Evolutionary conservation across 305 asterid genomes (phyloP).

Genomic region (Stenogyne calaminthoides): DNA sequence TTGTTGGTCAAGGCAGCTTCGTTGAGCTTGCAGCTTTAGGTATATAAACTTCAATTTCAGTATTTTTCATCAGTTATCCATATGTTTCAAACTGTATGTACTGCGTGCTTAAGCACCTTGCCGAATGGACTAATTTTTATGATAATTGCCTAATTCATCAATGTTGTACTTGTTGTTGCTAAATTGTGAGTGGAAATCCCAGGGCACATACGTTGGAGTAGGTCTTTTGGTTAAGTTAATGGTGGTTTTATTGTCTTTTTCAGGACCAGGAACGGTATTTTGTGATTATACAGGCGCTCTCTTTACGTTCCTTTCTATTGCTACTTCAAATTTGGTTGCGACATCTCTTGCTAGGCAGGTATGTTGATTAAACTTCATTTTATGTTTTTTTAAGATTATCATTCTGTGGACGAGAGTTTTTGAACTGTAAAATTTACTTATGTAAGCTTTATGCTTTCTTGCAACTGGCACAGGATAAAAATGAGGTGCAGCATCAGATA

Average conservation of each 20-base stretch:
- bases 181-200: not conserved
- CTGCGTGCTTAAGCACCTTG: not conserved
- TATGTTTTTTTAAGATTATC: no score
- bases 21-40: constrained; percentile 88
- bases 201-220: not conserved
- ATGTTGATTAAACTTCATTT: no score
- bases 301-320: constrained; percentile 88
- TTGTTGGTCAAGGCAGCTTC: constrained; percentile 84
- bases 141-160: constrained; percentile 23
- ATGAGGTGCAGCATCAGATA: constrained; percentile 81
- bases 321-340: constrained; percentile 88
- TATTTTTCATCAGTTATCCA: not conserved
- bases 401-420: no score
- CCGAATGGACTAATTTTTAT: not conserved
- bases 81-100: not conserved
- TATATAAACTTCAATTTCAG: constrained; percentile 14
- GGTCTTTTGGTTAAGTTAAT: not conserved
- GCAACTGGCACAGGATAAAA: constrained; percentile 56
- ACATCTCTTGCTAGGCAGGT: no score
- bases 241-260: constrained; percentile 33
- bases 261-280: constrained; percentile 89
- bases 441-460: constrained; percentile 24
- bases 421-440: no score
- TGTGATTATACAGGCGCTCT: constrained; percentile 67
- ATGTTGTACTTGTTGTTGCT: not conserved